Evolutionary conservation across 2,329 filamentous ascomycete species (phyloP).

Genomic region (Rugonectria rugulosa): DNA sequence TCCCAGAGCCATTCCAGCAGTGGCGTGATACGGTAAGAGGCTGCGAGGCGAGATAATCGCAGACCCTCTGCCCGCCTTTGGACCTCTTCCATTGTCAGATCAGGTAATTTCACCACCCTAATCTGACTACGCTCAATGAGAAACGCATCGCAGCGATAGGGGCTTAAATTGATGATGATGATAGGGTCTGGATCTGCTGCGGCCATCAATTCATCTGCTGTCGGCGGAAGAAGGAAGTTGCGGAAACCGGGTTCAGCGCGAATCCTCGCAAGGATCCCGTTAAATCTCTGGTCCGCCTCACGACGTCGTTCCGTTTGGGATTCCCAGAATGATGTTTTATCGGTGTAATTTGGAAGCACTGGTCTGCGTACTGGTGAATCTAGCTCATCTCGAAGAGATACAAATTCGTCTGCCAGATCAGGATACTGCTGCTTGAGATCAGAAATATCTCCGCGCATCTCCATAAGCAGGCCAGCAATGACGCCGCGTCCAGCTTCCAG

Average conservation of each 20-base stretch:
- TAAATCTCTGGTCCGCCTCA: background rate
- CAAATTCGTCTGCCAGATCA: background rate
- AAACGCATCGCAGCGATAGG: constrained; percentile 1
- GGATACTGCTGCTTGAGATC: background rate
- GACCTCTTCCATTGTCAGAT: background rate
- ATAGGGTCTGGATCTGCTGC: constrained; percentile 2
- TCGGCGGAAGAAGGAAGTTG: background rate
- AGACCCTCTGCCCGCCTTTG: background rate
- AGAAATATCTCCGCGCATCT: background rate
- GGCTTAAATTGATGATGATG: background rate
- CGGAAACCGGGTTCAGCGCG: background rate
- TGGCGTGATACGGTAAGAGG: background rate
- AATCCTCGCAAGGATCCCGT: background rate
- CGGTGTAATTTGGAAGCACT: background rate
- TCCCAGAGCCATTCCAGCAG: background rate
- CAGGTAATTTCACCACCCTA: background rate
- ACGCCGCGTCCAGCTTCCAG: constrained; percentile 8
- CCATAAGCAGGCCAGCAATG: background rate
- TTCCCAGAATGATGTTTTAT: background rate
- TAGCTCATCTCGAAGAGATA: background rate
- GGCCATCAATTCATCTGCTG: background rate
- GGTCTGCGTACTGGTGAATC: background rate
- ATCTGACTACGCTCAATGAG: background rate
- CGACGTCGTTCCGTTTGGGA: background rate
- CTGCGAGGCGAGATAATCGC: background rate